Evolutionary conservation across 1,139 yeast species (phyloP), one percentile per base, ranked within the genome.

Genomic region (Tardiomyces blankii): DNA sequence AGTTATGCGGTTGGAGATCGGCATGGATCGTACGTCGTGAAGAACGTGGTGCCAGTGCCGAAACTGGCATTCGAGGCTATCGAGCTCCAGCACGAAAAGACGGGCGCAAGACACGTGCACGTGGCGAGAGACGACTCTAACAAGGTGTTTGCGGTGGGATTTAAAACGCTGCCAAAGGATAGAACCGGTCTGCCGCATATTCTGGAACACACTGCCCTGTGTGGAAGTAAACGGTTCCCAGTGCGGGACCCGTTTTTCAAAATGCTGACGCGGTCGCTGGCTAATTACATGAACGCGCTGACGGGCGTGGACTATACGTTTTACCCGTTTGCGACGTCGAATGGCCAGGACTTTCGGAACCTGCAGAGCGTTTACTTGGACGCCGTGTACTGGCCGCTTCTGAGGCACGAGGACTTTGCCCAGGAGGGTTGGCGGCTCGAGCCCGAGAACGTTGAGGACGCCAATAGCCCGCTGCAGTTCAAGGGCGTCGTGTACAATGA

Each of bases 371-470:
- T 91, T 8, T 91, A 93, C 61, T 70, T 89, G 45, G 95, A 91
- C 51, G 82, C 96, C 2, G 91, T 89, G 1, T 75, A 88, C 50
- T 81, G 80, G 54, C 98, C 99, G 5, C 64, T 86, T 44, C 68
- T 91, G 50, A 73, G 84, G 32, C 74, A 77, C 51, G 81, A 82
- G 46, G 98, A 93, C 64, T 91, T 91, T 60, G 73, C 75, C 53
- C 98, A 93, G 67, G 99, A 91, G 67, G 99, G 99, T 38, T 91
- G 99, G 99, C 77, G 99, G 62, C 68, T 93, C 42, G 99, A 91
- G 62, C 79, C 86, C 55, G 77, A 77, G 47, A 73, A 71, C 43
- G 66, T 79, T 21, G 49, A 53, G 13, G 89, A 89, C 58, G 67
- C 69, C 8, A 51, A 57, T 0, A 72, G 85, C 16, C 83, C 86